Evolutionary conservation across 805 yeast species (phyloP).

Genomic region (Ogataea kodamae): DNA sequence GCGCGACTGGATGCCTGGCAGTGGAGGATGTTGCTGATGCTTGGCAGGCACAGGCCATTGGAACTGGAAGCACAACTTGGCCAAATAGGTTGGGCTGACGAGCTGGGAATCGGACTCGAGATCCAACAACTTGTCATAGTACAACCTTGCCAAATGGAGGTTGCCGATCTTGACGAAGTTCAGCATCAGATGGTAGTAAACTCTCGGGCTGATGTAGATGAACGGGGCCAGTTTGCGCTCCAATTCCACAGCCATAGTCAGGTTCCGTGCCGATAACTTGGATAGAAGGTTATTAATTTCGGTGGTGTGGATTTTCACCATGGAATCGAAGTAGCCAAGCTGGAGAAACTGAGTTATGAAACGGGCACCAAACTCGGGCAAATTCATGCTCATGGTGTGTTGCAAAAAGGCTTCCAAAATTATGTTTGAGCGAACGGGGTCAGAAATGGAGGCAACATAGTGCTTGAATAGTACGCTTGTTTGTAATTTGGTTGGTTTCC

Average conservation of each 20-base stretch:
- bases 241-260: constrained; percentile 12
- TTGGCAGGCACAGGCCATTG: constrained; percentile 21
- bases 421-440: constrained; percentile 2
- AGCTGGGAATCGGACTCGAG: constrained; percentile 1
- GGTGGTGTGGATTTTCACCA: constrained; percentile 7
- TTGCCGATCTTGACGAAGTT: constrained; percentile 20
- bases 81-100: constrained; percentile 7
- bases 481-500: constrained; percentile 12
- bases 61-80: constrained; percentile 14
- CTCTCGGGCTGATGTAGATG: constrained; percentile 9
- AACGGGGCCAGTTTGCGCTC: constrained; percentile 2
- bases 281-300: constrained; percentile 10
- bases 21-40: too few relatives aligned
- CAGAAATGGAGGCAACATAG: constrained; percentile 4
- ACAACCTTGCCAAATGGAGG: constrained; percentile 15
- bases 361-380: constrained; percentile 14
- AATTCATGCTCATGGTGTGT: constrained; percentile 7
- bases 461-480: constrained; percentile 9
- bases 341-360: constrained; percentile 8
- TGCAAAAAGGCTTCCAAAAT: constrained; percentile 21
- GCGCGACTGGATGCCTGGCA: too few relatives aligned
- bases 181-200: constrained; percentile 17
- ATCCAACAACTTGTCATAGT: constrained; percentile 14
- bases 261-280: constrained; percentile 13
- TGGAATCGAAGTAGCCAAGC: not conserved